These are phyloP conservation scores for Hymenoscyphus albidus DNA, from an alignment of 2,329 filamentous ascomycete species.

Conservation along the genomic window DNA sequence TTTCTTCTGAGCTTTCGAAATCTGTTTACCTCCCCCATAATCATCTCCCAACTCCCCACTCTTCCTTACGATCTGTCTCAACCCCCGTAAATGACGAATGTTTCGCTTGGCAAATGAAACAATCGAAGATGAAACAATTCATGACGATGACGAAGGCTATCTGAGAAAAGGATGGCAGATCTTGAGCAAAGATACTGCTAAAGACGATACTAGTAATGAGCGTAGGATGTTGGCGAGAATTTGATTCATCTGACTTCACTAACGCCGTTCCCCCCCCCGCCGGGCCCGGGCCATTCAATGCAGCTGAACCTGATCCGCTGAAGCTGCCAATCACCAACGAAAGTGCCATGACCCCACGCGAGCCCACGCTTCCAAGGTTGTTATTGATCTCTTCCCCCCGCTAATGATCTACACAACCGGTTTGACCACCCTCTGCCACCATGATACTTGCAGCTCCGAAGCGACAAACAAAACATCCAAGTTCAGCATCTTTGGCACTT, in stretches of 20 bases:
- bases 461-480: constrained; percentile 3
- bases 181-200: neutral
- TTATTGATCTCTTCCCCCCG: neutral
- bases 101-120: neutral
- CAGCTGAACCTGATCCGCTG: too few species aligned
- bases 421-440: constrained; percentile 1
- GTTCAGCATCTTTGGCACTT: neutral
- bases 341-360: neutral
- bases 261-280: too few species aligned
- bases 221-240: neutral
- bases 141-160: neutral
- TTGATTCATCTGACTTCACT: neutral
- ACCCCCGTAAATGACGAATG: neutral
- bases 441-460: neutral
- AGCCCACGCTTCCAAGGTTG: neutral
- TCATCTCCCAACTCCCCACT: constrained; percentile 1
- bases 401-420: neutral
- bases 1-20: neutral
- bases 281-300: too few species aligned
- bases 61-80: neutral
- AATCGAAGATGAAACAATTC: neutral
- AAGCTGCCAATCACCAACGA: neutral
- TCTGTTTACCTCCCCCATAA: neutral
- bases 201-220: neutral
- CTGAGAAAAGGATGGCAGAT: neutral